Percentiles rank a stretch among this genome's conserved stretches.
phyloP scores from a whole-genome alignment of 805 yeast species.

The Yueomyces sp. region DNA sequence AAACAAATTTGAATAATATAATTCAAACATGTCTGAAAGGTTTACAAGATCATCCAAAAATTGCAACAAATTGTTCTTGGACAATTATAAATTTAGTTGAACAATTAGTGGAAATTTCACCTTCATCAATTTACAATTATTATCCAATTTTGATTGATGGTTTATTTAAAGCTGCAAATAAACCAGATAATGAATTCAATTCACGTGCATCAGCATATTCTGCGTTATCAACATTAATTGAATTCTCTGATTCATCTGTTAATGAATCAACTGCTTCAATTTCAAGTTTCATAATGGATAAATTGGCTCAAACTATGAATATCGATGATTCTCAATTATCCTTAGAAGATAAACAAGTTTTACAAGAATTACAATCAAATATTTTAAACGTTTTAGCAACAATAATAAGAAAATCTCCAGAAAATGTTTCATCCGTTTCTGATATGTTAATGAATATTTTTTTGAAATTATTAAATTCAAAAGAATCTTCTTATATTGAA shows the following conservation, averaged over 20 bases:
- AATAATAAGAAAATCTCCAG: constrained; percentile 69
- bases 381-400: constrained; percentile 66
- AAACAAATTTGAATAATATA: constrained; percentile 53
- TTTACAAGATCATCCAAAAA: constrained; percentile 83
- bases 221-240: constrained; percentile 73
- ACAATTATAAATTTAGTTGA: constrained; percentile 83
- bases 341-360: constrained; percentile 58
- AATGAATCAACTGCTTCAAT: constrained; percentile 55
- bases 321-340: constrained; percentile 45
- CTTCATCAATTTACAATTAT: constrained; percentile 62
- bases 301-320: constrained; percentile 57
- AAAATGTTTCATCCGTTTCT: constrained; percentile 50
- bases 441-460: constrained; percentile 79
- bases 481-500: constrained; percentile 61
- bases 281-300: constrained; percentile 58
- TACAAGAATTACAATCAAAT: constrained; percentile 83
- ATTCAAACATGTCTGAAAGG: constrained; percentile 66
- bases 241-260: constrained; percentile 58
- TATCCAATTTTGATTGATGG: constrained; percentile 58
- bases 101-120: constrained; percentile 40
- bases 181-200: constrained; percentile 70
- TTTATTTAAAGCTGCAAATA: constrained; percentile 53
- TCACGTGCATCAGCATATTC: constrained; percentile 95
- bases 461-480: constrained; percentile 50
- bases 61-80: constrained; percentile 97